Base-by-base conservation (phyloP, 768 basidiomycete genomes). In the Multifurca ochricompacta region DNA sequence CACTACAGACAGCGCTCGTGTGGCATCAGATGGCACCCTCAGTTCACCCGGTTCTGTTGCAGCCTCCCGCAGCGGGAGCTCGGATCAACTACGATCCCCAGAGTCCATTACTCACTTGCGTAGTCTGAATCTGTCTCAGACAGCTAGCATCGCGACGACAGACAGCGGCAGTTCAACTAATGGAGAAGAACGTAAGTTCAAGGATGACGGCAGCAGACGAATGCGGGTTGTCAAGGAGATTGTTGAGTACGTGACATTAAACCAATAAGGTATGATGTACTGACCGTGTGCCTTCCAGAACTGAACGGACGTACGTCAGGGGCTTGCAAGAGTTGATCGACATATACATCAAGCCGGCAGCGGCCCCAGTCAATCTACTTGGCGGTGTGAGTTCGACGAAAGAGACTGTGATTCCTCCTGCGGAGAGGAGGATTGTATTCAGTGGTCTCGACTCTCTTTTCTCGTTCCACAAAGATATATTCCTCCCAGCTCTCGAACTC, bases 271-370 rank as follows among this genome's bases (percentile, higher is more conserved):
- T 51, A 56, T 63, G 16, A 53, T 48, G 36, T 44, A 32, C 23
- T 65, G 27, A 65, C 58, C 61, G 52, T 48, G 30, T 7, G 28
- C 56, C 6, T 53, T 60, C 32, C 64, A 91, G 91, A 63, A 98
- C 95, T 40, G 96, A 99, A 70, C 78, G 87, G 57, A 92, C 93
- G 1, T 99, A 99, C 69, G 90, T 95, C 56, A 86, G 86, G 59
- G 88, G 91, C n/a, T 71, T 99, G 30, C 85, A 90, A 64, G 95
- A 96, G 68, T 80, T 99, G 8, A 83, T 94, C 46, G 88, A 91
- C 54, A 95, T 99, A 47, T 99, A 98, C 66, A 88, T 98, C 70
- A 86, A 82, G 65, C 92, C 93, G 40, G 85, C 87, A 5, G 74
- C 80, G 9, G 78, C 78, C 23, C 76, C 84, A 3, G 82, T 87